phyloP scores from a whole-genome alignment of 1,139 yeast genomes.

The Blastobotrys proliferans region DNA sequence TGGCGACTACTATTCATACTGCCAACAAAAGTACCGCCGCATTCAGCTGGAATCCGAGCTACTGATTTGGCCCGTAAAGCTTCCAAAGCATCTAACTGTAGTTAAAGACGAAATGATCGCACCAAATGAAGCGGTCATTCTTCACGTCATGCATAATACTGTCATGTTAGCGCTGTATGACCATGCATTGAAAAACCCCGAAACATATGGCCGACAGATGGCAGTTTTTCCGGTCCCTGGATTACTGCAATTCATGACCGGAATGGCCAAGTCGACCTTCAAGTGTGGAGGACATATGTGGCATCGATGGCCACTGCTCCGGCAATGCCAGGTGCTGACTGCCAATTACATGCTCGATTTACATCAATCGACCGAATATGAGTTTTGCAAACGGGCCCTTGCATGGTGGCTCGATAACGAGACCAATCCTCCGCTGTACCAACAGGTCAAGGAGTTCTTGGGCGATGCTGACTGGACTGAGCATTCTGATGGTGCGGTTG shows the following conservation, averaged over 20 bases:
- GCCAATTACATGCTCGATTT: conserved; percentile 21
- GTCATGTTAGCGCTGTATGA: conserved; percentile 19
- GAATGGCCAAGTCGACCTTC: conserved; percentile 25
- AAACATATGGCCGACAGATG: conserved; percentile 19
- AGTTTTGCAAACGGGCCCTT: conserved; percentile 22
- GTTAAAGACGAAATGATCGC: conserved; percentile 25
- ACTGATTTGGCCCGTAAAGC: conserved; percentile 23
- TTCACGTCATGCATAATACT: conserved; percentile 24
- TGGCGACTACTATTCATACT: conserved; percentile 1
- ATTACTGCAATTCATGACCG: conserved; percentile 22
- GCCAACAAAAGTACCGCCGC: conserved; percentile 6
- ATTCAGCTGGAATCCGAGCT: conserved; percentile 22
- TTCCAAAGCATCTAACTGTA: conserved; percentile 22
- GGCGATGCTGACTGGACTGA: conserved; percentile 21
- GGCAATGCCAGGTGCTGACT: conserved; percentile 18
- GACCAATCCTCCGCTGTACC: conserved; percentile 17
- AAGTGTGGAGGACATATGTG: conserved; percentile 19
- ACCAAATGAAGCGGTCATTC: conserved; percentile 22
- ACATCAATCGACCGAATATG: conserved; percentile 18
- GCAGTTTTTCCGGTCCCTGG: conserved; percentile 25
- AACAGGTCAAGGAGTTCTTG: conserved; percentile 16
- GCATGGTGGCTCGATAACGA: conserved; percentile 20
- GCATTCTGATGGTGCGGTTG: conserved; percentile 23
- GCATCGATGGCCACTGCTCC: conserved; percentile 21
- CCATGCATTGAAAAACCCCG: conserved; percentile 17